phyloP scores from a whole-genome alignment of 805 yeast species.

The Kregervanrija fluxuum region DNA sequence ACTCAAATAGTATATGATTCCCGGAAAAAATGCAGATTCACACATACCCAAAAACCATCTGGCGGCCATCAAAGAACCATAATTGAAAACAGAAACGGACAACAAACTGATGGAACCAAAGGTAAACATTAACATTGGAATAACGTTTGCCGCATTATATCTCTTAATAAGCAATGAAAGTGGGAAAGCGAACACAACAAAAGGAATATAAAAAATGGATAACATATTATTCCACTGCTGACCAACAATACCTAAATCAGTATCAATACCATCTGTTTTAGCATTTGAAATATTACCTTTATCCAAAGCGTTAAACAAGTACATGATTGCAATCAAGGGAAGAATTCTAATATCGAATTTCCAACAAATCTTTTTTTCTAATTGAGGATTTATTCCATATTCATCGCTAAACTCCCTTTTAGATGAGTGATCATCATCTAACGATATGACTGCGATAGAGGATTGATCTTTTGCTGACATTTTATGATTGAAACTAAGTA shows the following conservation, averaged over 20 bases:
- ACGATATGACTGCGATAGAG: too few relatives aligned
- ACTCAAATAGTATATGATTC: slow-evolving; percentile 31
- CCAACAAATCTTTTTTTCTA: slow-evolving; percentile 29
- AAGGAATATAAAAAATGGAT: slow-evolving; percentile 39
- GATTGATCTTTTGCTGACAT: too few relatives aligned
- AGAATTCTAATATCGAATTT: slow-evolving; percentile 38
- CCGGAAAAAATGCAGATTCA: slow-evolving; percentile 34
- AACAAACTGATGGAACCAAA: slow-evolving; percentile 37
- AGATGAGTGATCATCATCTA: too few relatives aligned
- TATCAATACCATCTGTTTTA: slow-evolving; percentile 38
- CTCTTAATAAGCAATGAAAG: slow-evolving; percentile 33
- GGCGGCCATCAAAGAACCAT: slow-evolving; percentile 28
- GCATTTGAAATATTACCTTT: slow-evolving; percentile 45
- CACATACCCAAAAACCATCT: slow-evolving; percentile 32
- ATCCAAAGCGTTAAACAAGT: slow-evolving; percentile 41
- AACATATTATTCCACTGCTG: slow-evolving; percentile 39
- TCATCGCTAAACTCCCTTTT: neutral
- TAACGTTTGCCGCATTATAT: slow-evolving; percentile 36
- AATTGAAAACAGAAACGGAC: slow-evolving; percentile 33
- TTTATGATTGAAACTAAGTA: too few relatives aligned
- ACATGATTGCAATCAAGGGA: slow-evolving; percentile 39
- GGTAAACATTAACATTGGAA: slow-evolving; percentile 37
- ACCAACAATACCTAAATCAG: slow-evolving; percentile 34
- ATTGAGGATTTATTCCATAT: slow-evolving; percentile 8
- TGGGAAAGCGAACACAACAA: slow-evolving; percentile 39